phyloP scores from a whole-genome alignment of 1,284 basidiomycete genomes.

The Leccinum angustisporum region DNA sequence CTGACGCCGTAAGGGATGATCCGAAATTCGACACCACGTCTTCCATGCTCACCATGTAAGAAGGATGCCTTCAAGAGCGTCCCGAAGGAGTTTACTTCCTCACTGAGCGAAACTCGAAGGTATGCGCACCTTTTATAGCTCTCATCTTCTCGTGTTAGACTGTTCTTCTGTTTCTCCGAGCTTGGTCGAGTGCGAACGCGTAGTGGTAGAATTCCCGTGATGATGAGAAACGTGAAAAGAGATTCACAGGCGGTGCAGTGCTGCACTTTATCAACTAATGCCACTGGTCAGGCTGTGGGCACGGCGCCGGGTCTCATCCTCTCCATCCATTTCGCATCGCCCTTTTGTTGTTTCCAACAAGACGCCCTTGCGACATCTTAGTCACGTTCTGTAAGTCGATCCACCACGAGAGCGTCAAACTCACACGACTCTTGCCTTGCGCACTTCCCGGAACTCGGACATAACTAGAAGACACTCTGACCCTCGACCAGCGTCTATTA shows the following conservation, averaged over 20 bases:
- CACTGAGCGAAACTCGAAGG: constrained; percentile 1
- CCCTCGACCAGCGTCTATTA: constrained; percentile 10
- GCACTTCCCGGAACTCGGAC: neutral
- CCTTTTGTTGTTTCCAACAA: constrained; percentile 26
- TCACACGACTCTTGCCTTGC: neutral
- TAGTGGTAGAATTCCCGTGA: constrained; percentile 6
- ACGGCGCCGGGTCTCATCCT: neutral
- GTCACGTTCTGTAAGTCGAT: constrained; percentile 23
- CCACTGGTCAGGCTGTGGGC: constrained; percentile 5
- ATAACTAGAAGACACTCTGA: constrained; percentile 15
- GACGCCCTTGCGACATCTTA: constrained; percentile 31
- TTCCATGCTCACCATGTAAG: constrained; percentile 62
- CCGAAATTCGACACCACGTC: neutral
- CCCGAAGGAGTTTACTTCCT: constrained; percentile 4
- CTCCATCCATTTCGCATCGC: constrained; percentile 18
- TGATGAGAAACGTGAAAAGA: constrained; percentile 16
- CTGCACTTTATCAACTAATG: neutral
- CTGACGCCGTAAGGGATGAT: constrained; percentile 38
- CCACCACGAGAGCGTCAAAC: constrained; percentile 13
- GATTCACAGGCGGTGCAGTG: constrained; percentile 14
- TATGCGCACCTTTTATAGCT: constrained; percentile 59
- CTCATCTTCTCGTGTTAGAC: constrained; percentile 41
- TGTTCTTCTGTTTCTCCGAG: neutral
- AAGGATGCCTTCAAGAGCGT: constrained; percentile 58
- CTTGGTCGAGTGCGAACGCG: neutral